These are phyloP conservation scores for Tephrocybe sp. DNA, from an alignment of 768 basidiomycete species.

Conservation along the genomic window DNA sequence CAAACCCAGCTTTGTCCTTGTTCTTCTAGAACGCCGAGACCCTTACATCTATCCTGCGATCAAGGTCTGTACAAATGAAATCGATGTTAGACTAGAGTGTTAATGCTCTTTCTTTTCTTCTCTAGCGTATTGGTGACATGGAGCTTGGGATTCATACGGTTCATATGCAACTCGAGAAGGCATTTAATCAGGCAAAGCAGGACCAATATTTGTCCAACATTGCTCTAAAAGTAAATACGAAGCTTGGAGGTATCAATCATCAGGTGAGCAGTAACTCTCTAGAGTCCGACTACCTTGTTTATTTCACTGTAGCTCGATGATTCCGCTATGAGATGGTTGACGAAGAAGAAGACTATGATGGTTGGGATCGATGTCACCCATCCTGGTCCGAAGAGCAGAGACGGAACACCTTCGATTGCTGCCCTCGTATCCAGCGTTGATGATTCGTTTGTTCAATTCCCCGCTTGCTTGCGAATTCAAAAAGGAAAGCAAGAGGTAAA, in stretches of 20 bases:
- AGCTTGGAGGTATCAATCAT: slow-evolving; percentile 82
- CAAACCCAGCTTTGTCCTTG: slow-evolving; percentile 65
- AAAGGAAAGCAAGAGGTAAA: slow-evolving; percentile 46
- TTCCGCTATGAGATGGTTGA: slow-evolving; percentile 60
- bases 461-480: slow-evolving; percentile 71
- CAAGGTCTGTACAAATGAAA: slow-evolving; percentile 40
- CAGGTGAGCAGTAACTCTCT: slow-evolving; percentile 25
- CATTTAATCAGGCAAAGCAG: slow-evolving; percentile 53
- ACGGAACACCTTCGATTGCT: slow-evolving; percentile 79
- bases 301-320: slow-evolving; percentile 42
- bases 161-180: slow-evolving; percentile 68
- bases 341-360: slow-evolving; percentile 69
- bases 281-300: neutral
- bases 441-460: slow-evolving; percentile 68
- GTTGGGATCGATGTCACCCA: slow-evolving; percentile 87
- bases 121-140: slow-evolving; percentile 63
- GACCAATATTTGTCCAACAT: slow-evolving; percentile 84
- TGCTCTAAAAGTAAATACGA: slow-evolving; percentile 78
- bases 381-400: slow-evolving; percentile 61
- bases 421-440: slow-evolving; percentile 81
- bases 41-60: slow-evolving; percentile 80
- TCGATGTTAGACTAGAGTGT: neutral
- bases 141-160: slow-evolving; percentile 72
- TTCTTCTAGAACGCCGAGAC: slow-evolving; percentile 65
- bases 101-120: neutral